phyloP scores from a whole-genome alignment of 1,284 basidiomycete species.

The Trametes versicolor region DNA sequence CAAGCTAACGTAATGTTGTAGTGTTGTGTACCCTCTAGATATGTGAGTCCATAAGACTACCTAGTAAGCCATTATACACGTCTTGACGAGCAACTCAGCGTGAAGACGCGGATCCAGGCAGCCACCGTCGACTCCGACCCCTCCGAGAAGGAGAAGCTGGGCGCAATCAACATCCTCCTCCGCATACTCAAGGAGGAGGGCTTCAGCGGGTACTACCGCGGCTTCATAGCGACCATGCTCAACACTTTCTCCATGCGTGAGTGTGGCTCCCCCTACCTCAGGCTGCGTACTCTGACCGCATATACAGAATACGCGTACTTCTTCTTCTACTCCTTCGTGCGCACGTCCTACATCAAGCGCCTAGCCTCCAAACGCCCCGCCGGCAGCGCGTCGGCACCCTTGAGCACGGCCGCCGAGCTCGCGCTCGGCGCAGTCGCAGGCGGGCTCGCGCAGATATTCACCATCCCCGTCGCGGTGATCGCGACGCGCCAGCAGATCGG shows the following conservation, averaged over 20 bases:
- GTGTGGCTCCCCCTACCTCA: slow-evolving; percentile 46
- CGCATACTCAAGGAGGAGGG: slow-evolving; percentile 85
- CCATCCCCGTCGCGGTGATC: slow-evolving; percentile 97
- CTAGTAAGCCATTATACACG: neutral
- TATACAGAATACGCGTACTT: slow-evolving; percentile 96
- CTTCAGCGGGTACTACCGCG: slow-evolving; percentile 86
- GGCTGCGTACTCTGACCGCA: slow-evolving; percentile 2
- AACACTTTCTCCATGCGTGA: slow-evolving; percentile 97
- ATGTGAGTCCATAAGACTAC: slow-evolving; percentile 63
- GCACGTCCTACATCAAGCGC: slow-evolving; percentile 83
- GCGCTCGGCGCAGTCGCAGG: slow-evolving; percentile 93
- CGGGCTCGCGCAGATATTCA: slow-evolving; percentile 96
- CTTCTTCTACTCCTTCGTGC: slow-evolving; percentile 97
- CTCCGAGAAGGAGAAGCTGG: slow-evolving; percentile 63
- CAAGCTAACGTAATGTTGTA: slow-evolving; percentile 42
- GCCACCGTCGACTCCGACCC: slow-evolving; percentile 49
- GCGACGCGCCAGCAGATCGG: slow-evolving; percentile 97
- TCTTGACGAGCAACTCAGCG: slow-evolving; percentile 54
- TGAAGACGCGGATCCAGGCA: slow-evolving; percentile 97
- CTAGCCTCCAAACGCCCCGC: slow-evolving; percentile 63
- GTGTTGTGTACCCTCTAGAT: slow-evolving; percentile 96
- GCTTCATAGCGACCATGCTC: slow-evolving; percentile 97
- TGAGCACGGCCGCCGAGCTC: slow-evolving; percentile 87
- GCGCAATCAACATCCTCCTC: slow-evolving; percentile 72
- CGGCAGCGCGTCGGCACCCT: slow-evolving; percentile 63